These are phyloP conservation scores for Morella rubra DNA, from an alignment of 306 rosid genomes.

Conservation along the genomic window DNA sequence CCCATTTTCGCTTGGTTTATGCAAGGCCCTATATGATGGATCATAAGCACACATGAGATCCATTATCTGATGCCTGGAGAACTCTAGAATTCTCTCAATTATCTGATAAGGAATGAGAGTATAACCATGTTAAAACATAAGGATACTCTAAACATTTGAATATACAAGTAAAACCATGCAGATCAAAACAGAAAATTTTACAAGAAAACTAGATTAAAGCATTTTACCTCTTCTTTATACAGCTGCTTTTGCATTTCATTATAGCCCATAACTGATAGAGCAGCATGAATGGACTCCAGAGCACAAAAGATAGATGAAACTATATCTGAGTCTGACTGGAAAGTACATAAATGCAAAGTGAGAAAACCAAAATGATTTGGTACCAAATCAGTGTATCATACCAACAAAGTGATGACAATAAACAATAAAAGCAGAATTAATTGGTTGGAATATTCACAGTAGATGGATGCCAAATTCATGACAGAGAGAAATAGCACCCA, in stretches of 20 bases:
- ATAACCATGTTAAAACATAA: neutral
- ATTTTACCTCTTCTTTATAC: slow-evolving; percentile 86
- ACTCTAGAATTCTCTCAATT: slow-evolving; percentile 95
- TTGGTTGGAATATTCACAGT: neutral
- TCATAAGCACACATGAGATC: slow-evolving; percentile 94
- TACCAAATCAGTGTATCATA: neutral
- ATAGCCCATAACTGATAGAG: slow-evolving; percentile 81
- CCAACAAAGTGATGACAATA: slow-evolving; percentile 7
- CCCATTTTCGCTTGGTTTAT: slow-evolving; percentile 75
- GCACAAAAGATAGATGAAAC: slow-evolving; percentile 73
- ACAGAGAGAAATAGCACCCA: neutral
- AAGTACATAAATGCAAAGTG: slow-evolving; percentile 17
- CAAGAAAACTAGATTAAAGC: neutral
- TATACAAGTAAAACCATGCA: neutral
- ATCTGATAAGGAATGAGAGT: slow-evolving; percentile 46
- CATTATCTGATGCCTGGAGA: slow-evolving; percentile 84
- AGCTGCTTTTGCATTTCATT: slow-evolving; percentile 90
- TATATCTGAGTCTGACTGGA: slow-evolving; percentile 81
- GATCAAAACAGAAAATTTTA: neutral
- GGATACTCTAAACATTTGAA: slow-evolving; percentile 12
- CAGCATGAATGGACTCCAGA: slow-evolving; percentile 94
- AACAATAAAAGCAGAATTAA: neutral
- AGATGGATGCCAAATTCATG: neutral
- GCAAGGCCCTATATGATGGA: slow-evolving; percentile 87
- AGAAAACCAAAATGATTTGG: neutral